Evolutionary conservation across 305 asterid species (phyloP).

Genomic region (Stenogyne calaminthoides): DNA sequence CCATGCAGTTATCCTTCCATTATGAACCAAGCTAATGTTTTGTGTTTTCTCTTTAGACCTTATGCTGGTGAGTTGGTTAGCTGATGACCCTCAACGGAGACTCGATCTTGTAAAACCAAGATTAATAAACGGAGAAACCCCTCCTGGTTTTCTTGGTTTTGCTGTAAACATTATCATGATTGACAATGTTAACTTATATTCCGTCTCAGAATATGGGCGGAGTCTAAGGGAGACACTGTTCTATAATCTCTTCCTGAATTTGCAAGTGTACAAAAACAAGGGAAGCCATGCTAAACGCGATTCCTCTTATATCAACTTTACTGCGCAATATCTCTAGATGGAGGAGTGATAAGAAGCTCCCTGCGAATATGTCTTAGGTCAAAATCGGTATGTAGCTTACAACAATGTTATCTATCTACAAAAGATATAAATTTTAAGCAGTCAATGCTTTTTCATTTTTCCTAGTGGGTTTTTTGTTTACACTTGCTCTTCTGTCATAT

Average conservation of each 20-base stretch:
- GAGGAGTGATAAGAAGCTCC: conserved; percentile 63
- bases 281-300: conserved; percentile 70
- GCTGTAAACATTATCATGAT: conserved; percentile 87
- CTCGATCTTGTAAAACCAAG: conserved; percentile 66
- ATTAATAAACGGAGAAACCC: conserved; percentile 62
- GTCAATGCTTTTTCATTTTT: neutral
- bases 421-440: neutral
- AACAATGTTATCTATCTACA: conserved; percentile 6
- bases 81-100: conserved; percentile 75
- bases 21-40: neutral
- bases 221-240: conserved; percentile 86
- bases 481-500: conserved; percentile 23
- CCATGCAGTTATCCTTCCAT: too few relatives aligned
- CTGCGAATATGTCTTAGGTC: conserved; percentile 56
- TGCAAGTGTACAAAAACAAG: conserved; percentile 82
- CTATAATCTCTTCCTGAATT: conserved; percentile 61
- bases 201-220: conserved; percentile 42
- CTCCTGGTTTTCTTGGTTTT: conserved; percentile 85
- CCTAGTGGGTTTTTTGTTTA: neutral
- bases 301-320: conserved; percentile 40
- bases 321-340: conserved; percentile 88
- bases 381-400: conserved; percentile 47
- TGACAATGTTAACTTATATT: conserved; percentile 44
- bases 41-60: conserved; percentile 48
- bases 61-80: conserved; percentile 60